These are phyloP conservation scores for Wallacemonas sp. DNA, from an alignment of 208 protist genomes.

Conservation along the genomic window DNA sequence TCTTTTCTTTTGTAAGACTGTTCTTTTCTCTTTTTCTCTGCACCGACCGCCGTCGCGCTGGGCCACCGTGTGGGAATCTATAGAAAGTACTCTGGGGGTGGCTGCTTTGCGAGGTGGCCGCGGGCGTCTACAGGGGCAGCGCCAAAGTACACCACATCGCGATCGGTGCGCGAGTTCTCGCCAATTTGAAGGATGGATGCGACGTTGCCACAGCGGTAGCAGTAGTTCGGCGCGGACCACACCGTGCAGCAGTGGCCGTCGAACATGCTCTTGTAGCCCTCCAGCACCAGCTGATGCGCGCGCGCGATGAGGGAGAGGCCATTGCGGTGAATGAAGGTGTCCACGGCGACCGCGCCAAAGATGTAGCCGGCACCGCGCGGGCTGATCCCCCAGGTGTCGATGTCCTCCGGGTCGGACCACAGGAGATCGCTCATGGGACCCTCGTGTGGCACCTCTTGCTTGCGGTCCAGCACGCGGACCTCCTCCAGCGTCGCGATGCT, in stretches of 20 bases:
- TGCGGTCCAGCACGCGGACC: slow-evolving; percentile 84
- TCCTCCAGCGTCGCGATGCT: slow-evolving; percentile 85
- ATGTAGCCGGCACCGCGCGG: slow-evolving; percentile 89
- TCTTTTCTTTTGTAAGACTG: too few species aligned
- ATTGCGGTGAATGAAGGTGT: slow-evolving; percentile 87
- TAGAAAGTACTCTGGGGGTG: slow-evolving; percentile 89
- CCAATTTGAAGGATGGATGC: slow-evolving; percentile 93
- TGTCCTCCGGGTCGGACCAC: slow-evolving; percentile 94
- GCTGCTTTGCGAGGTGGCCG: slow-evolving; percentile 86
- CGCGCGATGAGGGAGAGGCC: slow-evolving; percentile 85
- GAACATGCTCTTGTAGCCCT: slow-evolving; percentile 95
- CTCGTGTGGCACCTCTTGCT: slow-evolving; percentile 92
- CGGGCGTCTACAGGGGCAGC: slow-evolving; percentile 73
- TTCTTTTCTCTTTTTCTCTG: too few species aligned
- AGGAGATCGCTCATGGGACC: slow-evolving; percentile 89
- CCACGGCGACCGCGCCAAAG: slow-evolving; percentile 81
- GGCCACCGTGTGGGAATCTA: slow-evolving; percentile 15
- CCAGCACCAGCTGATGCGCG: slow-evolving; percentile 92
- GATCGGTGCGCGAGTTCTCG: slow-evolving; percentile 68
- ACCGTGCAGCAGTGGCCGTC: slow-evolving; percentile 93
- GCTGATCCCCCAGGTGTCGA: slow-evolving; percentile 82
- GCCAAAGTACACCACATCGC: slow-evolving; percentile 78
- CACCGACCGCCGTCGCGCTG: too few species aligned
- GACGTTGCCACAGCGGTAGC: slow-evolving; percentile 95
- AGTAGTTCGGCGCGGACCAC: slow-evolving; percentile 96